Percentiles rank a stretch among this genome's conserved stretches.
Evolutionary conservation across 495 filamentous ascomycete genomes (phyloP).

Genomic region (Penicillium coffeae): DNA sequence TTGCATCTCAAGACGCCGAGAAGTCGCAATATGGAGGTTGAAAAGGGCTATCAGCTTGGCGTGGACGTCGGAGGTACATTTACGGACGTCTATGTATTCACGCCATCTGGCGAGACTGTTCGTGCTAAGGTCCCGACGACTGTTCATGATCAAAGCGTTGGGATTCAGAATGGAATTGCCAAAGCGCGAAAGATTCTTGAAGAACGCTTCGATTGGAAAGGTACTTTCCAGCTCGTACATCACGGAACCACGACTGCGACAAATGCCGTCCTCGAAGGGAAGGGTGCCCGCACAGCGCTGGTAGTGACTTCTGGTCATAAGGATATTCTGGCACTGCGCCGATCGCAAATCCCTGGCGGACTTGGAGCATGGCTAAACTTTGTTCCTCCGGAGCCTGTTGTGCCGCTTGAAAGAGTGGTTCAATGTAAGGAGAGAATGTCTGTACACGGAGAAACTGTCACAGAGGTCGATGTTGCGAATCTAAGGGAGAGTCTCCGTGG

Average conservation of each 20-base stretch:
- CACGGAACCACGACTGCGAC: conserved; percentile 41
- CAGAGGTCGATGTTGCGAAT: conserved; percentile 33
- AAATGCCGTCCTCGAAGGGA: conserved; percentile 40
- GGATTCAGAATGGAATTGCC: conserved; percentile 40
- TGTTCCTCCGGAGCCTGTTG: conserved; percentile 44
- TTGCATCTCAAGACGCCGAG: too few relatives aligned
- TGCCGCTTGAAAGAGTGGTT: conserved; percentile 46
- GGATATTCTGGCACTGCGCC: conserved; percentile 38
- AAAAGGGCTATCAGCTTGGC: conserved; percentile 34
- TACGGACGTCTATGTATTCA: conserved; percentile 46
- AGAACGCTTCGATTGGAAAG: conserved; percentile 21
- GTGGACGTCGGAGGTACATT: conserved; percentile 48
- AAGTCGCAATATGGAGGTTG: too few relatives aligned
- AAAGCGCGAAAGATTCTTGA: conserved; percentile 32
- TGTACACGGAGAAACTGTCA: conserved; percentile 39
- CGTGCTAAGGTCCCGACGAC: conserved; percentile 50
- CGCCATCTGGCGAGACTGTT: conserved; percentile 35
- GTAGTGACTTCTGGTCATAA: conserved; percentile 40
- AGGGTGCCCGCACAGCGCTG: conserved; percentile 38
- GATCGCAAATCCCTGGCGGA: conserved; percentile 48
- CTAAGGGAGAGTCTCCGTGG: conserved; percentile 28
- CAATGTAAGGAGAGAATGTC: conserved; percentile 47
- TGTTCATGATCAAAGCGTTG: conserved; percentile 44
- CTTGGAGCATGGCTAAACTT: conserved; percentile 47
- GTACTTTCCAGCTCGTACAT: conserved; percentile 35